phyloP scores from a whole-genome alignment of 2,329 filamentous ascomycete species.

The Intubia oerlemansii region DNA sequence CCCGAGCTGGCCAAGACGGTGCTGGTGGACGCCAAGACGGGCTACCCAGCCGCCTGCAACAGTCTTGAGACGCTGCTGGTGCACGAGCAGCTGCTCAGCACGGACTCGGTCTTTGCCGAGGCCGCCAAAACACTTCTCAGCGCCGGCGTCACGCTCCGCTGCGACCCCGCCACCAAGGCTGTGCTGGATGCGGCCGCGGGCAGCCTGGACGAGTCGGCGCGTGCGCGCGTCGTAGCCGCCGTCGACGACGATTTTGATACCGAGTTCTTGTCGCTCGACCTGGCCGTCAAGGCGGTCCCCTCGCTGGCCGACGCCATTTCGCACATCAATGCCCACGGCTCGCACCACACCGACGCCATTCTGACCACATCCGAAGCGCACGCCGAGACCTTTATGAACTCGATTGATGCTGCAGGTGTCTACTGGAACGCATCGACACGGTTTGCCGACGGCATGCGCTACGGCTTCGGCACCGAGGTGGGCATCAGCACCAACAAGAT shows the following conservation, averaged over 20 bases:
- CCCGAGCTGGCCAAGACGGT: slow-evolving; percentile 49
- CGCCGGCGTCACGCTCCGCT: slow-evolving; percentile 63
- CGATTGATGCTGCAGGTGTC: slow-evolving; percentile 73
- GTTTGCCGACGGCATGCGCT: slow-evolving; percentile 91
- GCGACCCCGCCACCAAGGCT: slow-evolving; percentile 47
- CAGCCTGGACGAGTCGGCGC: slow-evolving; percentile 4
- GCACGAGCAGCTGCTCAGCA: slow-evolving; percentile 42
- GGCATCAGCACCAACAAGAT: slow-evolving; percentile 99
- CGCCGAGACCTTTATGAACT: slow-evolving; percentile 66
- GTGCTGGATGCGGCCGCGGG: slow-evolving; percentile 26
- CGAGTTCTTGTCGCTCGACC: slow-evolving; percentile 67
- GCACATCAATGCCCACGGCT: slow-evolving; percentile 85
- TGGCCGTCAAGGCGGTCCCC: slow-evolving; percentile 65
- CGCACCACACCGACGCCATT: slow-evolving; percentile 86
- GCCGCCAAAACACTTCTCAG: slow-evolving; percentile 45
- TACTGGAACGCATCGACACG: slow-evolving; percentile 95
- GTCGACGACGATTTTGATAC: slow-evolving; percentile 57
- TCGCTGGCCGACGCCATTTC: slow-evolving; percentile 48
- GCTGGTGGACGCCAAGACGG: slow-evolving; percentile 78
- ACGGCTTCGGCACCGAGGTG: slow-evolving; percentile 94
- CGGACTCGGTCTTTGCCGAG: slow-evolving; percentile 44
- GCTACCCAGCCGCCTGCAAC: slow-evolving; percentile 92
- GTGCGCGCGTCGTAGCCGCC: slow-evolving; percentile 37
- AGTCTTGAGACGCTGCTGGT: slow-evolving; percentile 81
- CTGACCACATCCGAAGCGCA: slow-evolving; percentile 45